Evolutionary conservation across 495 filamentous ascomycete species (phyloP), one percentile per base, ranked within the genome.

Genomic region (Penicillium cataractarum): DNA sequence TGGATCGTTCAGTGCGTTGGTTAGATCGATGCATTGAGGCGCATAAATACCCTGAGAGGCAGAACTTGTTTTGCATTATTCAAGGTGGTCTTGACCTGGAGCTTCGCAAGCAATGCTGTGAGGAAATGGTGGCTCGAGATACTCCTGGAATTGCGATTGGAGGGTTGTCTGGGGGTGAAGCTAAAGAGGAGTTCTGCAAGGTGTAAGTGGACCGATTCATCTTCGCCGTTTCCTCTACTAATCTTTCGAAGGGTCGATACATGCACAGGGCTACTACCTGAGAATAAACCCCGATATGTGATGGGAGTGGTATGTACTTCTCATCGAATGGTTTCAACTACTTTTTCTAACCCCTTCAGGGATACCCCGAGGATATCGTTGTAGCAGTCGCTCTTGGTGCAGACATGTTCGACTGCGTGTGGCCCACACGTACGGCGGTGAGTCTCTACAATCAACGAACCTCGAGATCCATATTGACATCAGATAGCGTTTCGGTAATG

Each of bases 381-480:
- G 92, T 99, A 15, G 92, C 91, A 55, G 83, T 96, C 13, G 95
- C 95, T 12, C 84, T 99, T 6, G 95, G 95, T 5, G 95, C 96
- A 24, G 95, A 99, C 72, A 98, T 99, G 96, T 99, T 99, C 74
- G 95, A 99, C 78, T 99, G 96, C 70, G 95, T 98, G 6, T 99
- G 96, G 96, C 96, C 94, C 8, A 99, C 95, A 26, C 84, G 95
- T 42, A 98, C 95, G 26, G 95, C 96, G 13, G 87, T 86, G 78
- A 67, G 77, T 67, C 13, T 46, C 56, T 15, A 13, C 8, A 1
- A 31, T 57, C 10, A 6, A n/a, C 39, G 4, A 1, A 0, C 9
- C 4, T 4, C 6, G 7, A 22, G 8, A 22, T 33, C 2, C 9
- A 15, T 54, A 42, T 49, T 60, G 6, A 60, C 44, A 29, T 24